A percentile compares a stretch with the other conserved stretches of the same genome.
phyloP scores from a whole-genome alignment of 2,329 filamentous ascomycete genomes.

The Cladophialophora yegresii region DNA sequence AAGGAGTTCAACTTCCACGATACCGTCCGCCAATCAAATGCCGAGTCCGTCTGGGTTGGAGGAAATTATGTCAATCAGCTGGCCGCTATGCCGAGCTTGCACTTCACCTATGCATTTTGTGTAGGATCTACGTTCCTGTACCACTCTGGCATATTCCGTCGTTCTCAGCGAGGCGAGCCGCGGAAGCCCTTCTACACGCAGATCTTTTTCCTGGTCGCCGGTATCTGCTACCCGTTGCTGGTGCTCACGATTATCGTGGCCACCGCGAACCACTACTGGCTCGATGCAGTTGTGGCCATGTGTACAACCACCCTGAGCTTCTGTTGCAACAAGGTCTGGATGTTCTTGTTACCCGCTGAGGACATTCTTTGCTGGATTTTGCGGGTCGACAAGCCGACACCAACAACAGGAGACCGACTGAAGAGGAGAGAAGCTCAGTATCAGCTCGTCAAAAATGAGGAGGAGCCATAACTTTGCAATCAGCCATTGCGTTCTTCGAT shows the following conservation, averaged over 20 bases:
- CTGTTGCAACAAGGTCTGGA: constrained; percentile 53
- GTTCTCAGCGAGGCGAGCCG: constrained; percentile 46
- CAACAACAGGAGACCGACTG: constrained; percentile 54
- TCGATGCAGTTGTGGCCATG: constrained; percentile 56
- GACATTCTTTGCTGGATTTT: constrained; percentile 53
- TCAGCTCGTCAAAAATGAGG: constrained; percentile 26
- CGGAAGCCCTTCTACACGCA: constrained; percentile 42
- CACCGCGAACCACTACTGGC: constrained; percentile 62
- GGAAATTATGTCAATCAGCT: constrained; percentile 61
- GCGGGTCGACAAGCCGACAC: constrained; percentile 55
- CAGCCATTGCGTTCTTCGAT: not conserved
- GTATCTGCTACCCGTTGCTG: constrained; percentile 53
- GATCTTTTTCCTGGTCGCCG: constrained; percentile 48
- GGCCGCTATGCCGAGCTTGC: constrained; percentile 60
- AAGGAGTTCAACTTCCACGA: constrained; percentile 63
- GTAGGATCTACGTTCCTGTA: constrained; percentile 58
- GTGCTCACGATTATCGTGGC: constrained; percentile 58
- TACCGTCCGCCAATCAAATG: constrained; percentile 59
- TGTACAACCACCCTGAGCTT: constrained; percentile 53
- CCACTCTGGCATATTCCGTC: constrained; percentile 54
- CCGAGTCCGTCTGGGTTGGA: constrained; percentile 57
- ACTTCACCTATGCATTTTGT: constrained; percentile 59
- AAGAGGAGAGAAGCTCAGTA: constrained; percentile 37
- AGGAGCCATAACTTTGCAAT: constrained; percentile 17
- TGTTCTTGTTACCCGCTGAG: constrained; percentile 55